Evolutionary conservation across 176 grass and related monocot species (phyloP).

Genomic region (Bolboschoenus planiculmis): DNA sequence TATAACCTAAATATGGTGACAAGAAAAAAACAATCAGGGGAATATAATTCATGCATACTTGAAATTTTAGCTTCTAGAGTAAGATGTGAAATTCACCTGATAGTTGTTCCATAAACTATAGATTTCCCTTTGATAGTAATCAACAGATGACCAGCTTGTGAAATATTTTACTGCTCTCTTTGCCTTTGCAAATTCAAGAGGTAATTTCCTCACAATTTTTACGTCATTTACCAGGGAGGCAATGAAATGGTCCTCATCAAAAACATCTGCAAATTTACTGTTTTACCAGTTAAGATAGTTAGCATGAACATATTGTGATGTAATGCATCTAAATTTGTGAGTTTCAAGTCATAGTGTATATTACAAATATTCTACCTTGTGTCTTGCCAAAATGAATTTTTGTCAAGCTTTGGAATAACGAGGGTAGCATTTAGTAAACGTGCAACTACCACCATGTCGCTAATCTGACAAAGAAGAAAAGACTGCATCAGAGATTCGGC

Average conservation of each 20-base stretch:
- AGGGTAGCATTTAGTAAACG: conserved; percentile 81
- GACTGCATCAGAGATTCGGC: background rate
- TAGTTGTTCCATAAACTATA: conserved; percentile 60
- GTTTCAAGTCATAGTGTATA: conserved; percentile 11
- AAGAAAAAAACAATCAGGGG: conserved; percentile 14
- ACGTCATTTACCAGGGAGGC: conserved; percentile 63
- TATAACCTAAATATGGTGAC: conserved; percentile 54
- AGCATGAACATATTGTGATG: background rate
- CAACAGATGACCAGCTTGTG: conserved; percentile 79
- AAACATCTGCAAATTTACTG: conserved; percentile 97
- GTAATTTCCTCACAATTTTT: conserved; percentile 70
- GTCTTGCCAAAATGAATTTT: conserved; percentile 96
- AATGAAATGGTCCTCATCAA: conserved; percentile 80
- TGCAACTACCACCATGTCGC: conserved; percentile 85
- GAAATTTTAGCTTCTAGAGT: background rate
- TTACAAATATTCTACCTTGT: conserved; percentile 40
- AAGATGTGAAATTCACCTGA: conserved; percentile 49
- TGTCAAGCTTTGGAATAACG: conserved; percentile 90
- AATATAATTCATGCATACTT: conserved; percentile 21
- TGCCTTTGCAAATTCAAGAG: conserved; percentile 53
- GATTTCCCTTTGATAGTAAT: conserved; percentile 77
- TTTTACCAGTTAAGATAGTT: conserved; percentile 18
- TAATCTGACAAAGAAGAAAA: conserved; percentile 55
- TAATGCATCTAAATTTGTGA: conserved; percentile 21
- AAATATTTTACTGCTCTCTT: conserved; percentile 75